phyloP scores from a whole-genome alignment of 192 early-diverging fungal species.

The Entomortierella beljakovae region DNA sequence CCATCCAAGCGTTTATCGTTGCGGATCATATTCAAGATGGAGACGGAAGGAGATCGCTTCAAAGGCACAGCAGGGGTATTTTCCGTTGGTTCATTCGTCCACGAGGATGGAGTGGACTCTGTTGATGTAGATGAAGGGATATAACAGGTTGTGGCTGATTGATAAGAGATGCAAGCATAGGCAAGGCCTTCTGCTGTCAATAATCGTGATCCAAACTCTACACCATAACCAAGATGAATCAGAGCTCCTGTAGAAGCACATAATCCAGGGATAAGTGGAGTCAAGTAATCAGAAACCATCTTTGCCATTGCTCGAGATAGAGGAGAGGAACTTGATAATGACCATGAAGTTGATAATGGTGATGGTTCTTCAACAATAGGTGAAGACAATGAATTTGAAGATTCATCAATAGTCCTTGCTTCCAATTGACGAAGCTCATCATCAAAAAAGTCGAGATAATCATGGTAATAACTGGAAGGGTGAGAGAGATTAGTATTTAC shows the following conservation, averaged over 20 bases:
- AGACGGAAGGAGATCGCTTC: conserved; percentile 23
- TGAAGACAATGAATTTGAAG: not conserved
- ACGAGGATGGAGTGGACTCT: conserved; percentile 11
- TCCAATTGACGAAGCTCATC: conserved; percentile 32
- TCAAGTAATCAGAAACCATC: conserved; percentile 39
- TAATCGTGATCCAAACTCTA: conserved; percentile 41
- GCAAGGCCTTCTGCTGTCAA: conserved; percentile 40
- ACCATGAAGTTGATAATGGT: conserved; percentile 8
- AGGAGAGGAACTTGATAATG: conserved; percentile 1
- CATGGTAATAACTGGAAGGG: conserved; percentile 36
- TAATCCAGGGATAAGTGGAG: conserved; percentile 38
- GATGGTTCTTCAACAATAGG: not conserved
- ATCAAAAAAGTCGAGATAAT: conserved; percentile 50
- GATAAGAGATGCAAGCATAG: conserved; percentile 42
- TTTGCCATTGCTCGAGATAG: conserved; percentile 8
- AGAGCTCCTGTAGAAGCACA: conserved; percentile 37
- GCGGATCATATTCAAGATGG: conserved; percentile 46
- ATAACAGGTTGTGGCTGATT: conserved; percentile 35
- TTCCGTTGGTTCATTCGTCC: not conserved
- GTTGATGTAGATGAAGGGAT: conserved; percentile 9
- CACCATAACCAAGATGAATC: conserved; percentile 43
- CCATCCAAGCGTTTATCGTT: conserved; percentile 50
- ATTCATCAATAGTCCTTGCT: not conserved
- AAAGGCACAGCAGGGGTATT: no score
- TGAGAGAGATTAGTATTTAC: not conserved